phyloP scores from a whole-genome alignment of 2,329 filamentous ascomycete species.

The Iodosphaeria phyllophila region DNA sequence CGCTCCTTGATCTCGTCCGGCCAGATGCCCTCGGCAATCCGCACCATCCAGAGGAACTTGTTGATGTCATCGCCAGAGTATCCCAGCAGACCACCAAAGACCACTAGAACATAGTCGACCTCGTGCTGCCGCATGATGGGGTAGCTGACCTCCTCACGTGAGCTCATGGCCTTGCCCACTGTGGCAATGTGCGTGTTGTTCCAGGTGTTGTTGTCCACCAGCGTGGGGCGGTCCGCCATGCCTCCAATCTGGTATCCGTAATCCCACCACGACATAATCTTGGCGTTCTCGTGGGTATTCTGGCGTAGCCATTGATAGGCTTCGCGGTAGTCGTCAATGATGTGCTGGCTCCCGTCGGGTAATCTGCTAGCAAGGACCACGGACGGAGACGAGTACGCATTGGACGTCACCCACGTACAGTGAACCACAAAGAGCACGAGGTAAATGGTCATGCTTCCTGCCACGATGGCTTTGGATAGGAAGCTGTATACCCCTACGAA shows the following conservation, averaged over 20 bases:
- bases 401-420: conserved; percentile 98
- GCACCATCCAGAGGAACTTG: conserved; percentile 99
- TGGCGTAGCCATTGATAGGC: conserved; percentile 98
- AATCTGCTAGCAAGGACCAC: conserved; percentile 85
- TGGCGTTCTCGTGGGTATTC: conserved; percentile 86
- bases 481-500: conserved; percentile 68
- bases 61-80: conserved; percentile 99
- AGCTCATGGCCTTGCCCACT: conserved; percentile 97
- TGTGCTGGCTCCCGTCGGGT: conserved; percentile 90
- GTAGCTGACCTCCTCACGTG: conserved; percentile 92
- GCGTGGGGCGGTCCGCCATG: conserved; percentile 91
- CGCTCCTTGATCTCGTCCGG: conserved; percentile 97
- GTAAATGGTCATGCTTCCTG: conserved; percentile 55
- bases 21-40: conserved; percentile 98
- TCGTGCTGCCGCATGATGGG: conserved; percentile 97
- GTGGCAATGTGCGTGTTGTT: conserved; percentile 99
- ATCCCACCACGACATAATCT: conserved; percentile 99
- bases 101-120: conserved; percentile 94
- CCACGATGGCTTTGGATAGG: conserved; percentile 63
- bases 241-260: conserved; percentile 99
- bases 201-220: conserved; percentile 99
- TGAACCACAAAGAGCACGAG: conserved; percentile 87
- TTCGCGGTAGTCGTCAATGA: conserved; percentile 98
- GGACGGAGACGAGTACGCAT: conserved; percentile 95
- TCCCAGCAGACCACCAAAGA: conserved; percentile 87